phyloP scores from a whole-genome alignment of 176 grass and related monocot genomes.

The Miscanthus lutarioriparius region DNA sequence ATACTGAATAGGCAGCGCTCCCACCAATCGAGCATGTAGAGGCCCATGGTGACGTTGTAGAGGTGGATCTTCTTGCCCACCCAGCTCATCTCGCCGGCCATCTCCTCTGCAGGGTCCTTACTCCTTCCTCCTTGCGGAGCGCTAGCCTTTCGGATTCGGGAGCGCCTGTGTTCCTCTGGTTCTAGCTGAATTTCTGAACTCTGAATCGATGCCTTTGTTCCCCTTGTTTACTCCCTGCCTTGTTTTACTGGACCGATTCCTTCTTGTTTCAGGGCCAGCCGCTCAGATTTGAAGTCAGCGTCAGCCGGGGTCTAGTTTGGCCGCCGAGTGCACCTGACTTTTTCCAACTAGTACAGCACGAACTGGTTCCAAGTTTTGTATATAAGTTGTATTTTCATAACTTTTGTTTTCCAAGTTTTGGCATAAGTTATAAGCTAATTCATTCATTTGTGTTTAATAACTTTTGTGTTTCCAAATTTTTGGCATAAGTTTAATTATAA shows the following conservation, averaged over 20 bases:
- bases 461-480: too few relatives aligned
- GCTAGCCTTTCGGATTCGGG: neutral
- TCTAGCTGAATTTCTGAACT: neutral
- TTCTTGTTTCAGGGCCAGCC: neutral
- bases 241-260: slow-evolving; percentile 15
- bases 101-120: neutral
- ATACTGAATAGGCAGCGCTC: slow-evolving; percentile 67
- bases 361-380: too few relatives aligned
- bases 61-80: slow-evolving; percentile 56
- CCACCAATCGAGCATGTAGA: slow-evolving; percentile 72
- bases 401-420: too few relatives aligned
- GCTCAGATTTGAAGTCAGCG: slow-evolving; percentile 29
- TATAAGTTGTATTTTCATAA: too few relatives aligned
- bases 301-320: neutral
- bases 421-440: too few relatives aligned
- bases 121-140: neutral
- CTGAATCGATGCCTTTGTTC: neutral
- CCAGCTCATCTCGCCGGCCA: slow-evolving; percentile 51
- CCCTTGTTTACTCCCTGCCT: neutral
- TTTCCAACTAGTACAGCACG: too few relatives aligned
- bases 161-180: neutral
- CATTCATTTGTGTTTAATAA: too few relatives aligned
- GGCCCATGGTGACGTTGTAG: slow-evolving; percentile 66
- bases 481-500: too few relatives aligned
- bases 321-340: too few relatives aligned